Evolutionary conservation across 441 rosid genomes (phyloP), one percentile per base, ranked within the genome.

Genomic region (Codiaeum variegatum): DNA sequence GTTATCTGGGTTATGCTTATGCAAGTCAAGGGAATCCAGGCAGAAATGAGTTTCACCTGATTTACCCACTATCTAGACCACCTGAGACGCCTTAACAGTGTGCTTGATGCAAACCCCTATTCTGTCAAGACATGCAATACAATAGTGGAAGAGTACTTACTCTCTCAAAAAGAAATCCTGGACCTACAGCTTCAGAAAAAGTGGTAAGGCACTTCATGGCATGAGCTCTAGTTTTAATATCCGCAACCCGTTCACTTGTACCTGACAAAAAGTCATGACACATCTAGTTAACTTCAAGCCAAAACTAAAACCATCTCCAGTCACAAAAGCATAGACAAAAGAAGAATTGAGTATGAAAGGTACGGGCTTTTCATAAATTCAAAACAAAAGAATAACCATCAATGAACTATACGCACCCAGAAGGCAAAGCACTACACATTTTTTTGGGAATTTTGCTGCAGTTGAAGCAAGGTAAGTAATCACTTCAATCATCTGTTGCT

Each of bases 161-260:
- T 76, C 98, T 88, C 68, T 90, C 99, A 74, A 94, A 94, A 82
- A 92, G 80, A 83, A 96, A 94, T 78, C 97, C 99, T 51, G 99
- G 98, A 78, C 98, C 99, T 26, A 91, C 94, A 69, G 98, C 97
- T 85, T 96, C 99, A 12, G 90, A 83, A 73, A 92, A 92, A 76
- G 90, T 73, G 68, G 98, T 90, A 34, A 96, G 94, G 80, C 98
- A 94, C 82, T 91, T 96, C 98, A 94, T 91, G 69, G 98, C 97
- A 85, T 89, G 91, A 64, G 90, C 93, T 76, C 99, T 89, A 66
- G 99, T 97, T 83, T 97, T 97, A 64, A 94, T 96, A 87, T 97
- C 99, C 31, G 99, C 98, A 54, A 96, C 97, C 56, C 98, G 88
- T 82, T 96, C 99, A 75, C 97, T 91, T 77, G 87, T 81, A 75